Conservation (phyloP, 306 rosid genomes). For the Pterocarpus macrocarpus region DNA sequence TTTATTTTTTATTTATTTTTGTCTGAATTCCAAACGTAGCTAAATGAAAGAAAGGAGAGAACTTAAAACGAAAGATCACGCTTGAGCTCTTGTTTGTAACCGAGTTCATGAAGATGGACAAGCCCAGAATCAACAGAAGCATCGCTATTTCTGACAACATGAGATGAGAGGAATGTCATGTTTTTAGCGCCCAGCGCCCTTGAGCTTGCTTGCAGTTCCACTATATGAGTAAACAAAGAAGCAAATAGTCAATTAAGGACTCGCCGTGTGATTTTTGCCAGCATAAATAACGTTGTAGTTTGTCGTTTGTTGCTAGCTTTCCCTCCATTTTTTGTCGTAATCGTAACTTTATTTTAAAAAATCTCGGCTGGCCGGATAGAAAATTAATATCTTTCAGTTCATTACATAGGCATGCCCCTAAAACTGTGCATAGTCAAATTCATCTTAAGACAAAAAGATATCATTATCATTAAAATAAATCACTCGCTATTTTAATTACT, state of each 20-base stretch:
- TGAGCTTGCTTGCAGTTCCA: conserved; percentile 11
- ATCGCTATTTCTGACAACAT: conserved; percentile 15
- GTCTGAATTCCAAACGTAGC: background rate
- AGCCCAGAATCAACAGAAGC: conserved; percentile 77
- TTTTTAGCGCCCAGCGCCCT: conserved; percentile 10
- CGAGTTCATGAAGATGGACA: conserved; percentile 85
- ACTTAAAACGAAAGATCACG: conserved; percentile 85
- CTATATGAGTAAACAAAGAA: background rate
- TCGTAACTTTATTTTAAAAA: background rate
- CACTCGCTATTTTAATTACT: background rate
- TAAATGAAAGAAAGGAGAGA: background rate
- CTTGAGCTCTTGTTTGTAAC: conserved; percentile 96
- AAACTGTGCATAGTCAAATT: background rate
- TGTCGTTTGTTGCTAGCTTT: background rate
- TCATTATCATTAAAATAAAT: background rate
- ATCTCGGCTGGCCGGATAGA: too few species aligned
- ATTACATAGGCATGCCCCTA: too few species aligned
- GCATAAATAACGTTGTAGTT: background rate
- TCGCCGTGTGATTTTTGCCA: background rate
- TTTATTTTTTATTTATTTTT: background rate
- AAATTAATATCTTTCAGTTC: background rate
- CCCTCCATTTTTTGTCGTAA: background rate
- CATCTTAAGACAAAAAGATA: background rate
- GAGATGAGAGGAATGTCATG: conserved; percentile 47
- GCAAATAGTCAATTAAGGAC: background rate